phyloP scores from a whole-genome alignment of 2,329 filamentous ascomycete genomes.

The Neopestalotiopsis rosae region DNA sequence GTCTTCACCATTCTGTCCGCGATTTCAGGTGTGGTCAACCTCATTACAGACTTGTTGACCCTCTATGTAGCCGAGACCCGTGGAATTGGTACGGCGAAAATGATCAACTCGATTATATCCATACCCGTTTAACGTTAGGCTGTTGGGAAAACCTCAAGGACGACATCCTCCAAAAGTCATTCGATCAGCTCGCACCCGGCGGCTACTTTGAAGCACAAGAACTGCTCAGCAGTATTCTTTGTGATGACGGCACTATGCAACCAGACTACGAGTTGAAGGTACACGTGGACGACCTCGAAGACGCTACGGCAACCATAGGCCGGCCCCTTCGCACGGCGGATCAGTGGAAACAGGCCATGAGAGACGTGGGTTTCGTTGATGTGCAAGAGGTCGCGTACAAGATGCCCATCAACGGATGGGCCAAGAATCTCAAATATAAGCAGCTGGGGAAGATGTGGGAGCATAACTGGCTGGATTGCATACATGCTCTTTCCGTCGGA shows the following conservation, averaged over 20 bases:
- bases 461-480: slow-evolving; percentile 45
- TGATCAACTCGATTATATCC: slow-evolving; percentile 61
- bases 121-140: slow-evolving; percentile 54
- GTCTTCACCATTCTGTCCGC: neutral
- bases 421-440: slow-evolving; percentile 49
- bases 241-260: slow-evolving; percentile 52
- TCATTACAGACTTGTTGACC: neutral
- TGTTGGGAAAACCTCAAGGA: slow-evolving; percentile 55
- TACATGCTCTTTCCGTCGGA: slow-evolving; percentile 50
- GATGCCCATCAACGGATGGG: slow-evolving; percentile 60
- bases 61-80: slow-evolving; percentile 16
- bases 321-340: slow-evolving; percentile 44
- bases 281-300: slow-evolving; percentile 47
- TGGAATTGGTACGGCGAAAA: slow-evolving; percentile 29
- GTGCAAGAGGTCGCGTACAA: slow-evolving; percentile 58
- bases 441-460: slow-evolving; percentile 52
- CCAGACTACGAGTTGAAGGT: slow-evolving; percentile 41
- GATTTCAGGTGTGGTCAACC: neutral
- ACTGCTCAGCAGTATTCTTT: slow-evolving; percentile 40
- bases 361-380: slow-evolving; percentile 60
- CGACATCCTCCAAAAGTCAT: slow-evolving; percentile 58
- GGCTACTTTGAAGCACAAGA: slow-evolving; percentile 63
- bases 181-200: slow-evolving; percentile 53
- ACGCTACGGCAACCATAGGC: slow-evolving; percentile 42
- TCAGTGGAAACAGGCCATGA: slow-evolving; percentile 42